phyloP scores from a whole-genome alignment of 495 filamentous ascomycete species.

The Margaritispora aquatica region DNA sequence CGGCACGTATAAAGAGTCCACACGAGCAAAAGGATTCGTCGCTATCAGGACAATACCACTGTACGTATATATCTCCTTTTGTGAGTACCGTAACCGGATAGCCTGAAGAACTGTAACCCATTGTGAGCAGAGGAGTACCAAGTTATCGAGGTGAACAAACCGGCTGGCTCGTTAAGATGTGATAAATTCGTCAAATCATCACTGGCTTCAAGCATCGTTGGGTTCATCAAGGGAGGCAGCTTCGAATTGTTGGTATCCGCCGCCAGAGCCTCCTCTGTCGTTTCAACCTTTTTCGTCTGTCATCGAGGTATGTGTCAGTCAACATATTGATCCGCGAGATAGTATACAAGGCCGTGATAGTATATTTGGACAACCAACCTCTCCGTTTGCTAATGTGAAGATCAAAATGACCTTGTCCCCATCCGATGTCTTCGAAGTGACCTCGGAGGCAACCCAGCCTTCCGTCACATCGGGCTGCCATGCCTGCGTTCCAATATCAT shows the following conservation, averaged over 20 bases:
- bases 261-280: conserved; percentile 73
- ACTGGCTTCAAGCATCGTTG: conserved; percentile 95
- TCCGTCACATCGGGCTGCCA: conserved; percentile 96
- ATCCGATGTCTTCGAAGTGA: conserved; percentile 76
- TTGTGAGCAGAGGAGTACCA: conserved; percentile 2
- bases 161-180: conserved; percentile 96
- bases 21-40: conserved; percentile 95
- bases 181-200: conserved; percentile 97
- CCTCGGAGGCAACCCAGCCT: conserved; percentile 95
- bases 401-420: conserved; percentile 81
- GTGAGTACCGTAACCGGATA: conserved; percentile 93
- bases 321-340: not conserved
- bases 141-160: conserved; percentile 42
- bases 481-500: conserved; percentile 94
- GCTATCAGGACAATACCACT: conserved; percentile 98
- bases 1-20: conserved; percentile 97
- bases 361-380: conserved; percentile 48
- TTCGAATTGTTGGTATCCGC: conserved; percentile 62
- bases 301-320: not conserved
- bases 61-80: conserved; percentile 99
- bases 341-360: conserved; percentile 18
- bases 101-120: conserved; percentile 75
- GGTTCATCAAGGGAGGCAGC: conserved; percentile 95
- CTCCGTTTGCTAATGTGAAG: conserved; percentile 85
- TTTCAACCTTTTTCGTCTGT: conserved; percentile 74